These are phyloP conservation scores for Fusarium pininemorale DNA, from an alignment of 2,329 filamentous ascomycete species.

Conservation along the genomic window DNA sequence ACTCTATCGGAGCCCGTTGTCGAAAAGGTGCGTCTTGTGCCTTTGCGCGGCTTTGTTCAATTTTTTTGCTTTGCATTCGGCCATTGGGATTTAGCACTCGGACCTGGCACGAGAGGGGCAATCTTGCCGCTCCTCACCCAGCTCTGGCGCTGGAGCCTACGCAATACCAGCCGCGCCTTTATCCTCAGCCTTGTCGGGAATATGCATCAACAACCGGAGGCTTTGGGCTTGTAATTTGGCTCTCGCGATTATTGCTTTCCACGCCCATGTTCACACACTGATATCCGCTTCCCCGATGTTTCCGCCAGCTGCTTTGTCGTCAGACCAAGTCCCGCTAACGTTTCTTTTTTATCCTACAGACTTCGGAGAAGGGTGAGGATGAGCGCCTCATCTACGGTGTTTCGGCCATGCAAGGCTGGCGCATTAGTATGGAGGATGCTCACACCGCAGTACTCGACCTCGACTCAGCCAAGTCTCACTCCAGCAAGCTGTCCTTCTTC, in stretches of 20 bases:
- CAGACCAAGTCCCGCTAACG: conserved; percentile 41
- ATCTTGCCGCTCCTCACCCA: conserved; percentile 29
- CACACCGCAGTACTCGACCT: conserved; percentile 92
- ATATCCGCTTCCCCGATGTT: conserved; percentile 28
- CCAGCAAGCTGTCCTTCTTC: conserved; percentile 89
- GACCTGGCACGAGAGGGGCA: conserved; percentile 34
- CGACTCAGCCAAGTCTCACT: conserved; percentile 68
- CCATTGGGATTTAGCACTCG: conserved; percentile 13
- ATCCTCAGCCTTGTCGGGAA: conserved; percentile 8
- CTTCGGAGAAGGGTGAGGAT: conserved; percentile 90
- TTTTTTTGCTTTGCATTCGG: conserved; percentile 13
- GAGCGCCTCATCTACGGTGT: conserved; percentile 92
- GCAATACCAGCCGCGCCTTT: conserved; percentile 11
- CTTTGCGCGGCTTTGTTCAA: conserved; percentile 5
- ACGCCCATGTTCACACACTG: background rate
- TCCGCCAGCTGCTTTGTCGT: conserved; percentile 15
- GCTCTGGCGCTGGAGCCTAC: conserved; percentile 13
- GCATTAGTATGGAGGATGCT: conserved; percentile 99
- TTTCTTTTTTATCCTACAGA: conserved; percentile 58
- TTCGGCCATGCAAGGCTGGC: conserved; percentile 99
- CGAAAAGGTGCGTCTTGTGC: conserved; percentile 79
- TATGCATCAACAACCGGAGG: background rate
- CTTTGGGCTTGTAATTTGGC: background rate
- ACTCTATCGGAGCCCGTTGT: conserved; percentile 98
- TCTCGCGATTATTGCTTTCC: background rate